phyloP scores from a whole-genome alignment of 805 yeast genomes.

The Metschnikowia aberdeeniae region DNA sequence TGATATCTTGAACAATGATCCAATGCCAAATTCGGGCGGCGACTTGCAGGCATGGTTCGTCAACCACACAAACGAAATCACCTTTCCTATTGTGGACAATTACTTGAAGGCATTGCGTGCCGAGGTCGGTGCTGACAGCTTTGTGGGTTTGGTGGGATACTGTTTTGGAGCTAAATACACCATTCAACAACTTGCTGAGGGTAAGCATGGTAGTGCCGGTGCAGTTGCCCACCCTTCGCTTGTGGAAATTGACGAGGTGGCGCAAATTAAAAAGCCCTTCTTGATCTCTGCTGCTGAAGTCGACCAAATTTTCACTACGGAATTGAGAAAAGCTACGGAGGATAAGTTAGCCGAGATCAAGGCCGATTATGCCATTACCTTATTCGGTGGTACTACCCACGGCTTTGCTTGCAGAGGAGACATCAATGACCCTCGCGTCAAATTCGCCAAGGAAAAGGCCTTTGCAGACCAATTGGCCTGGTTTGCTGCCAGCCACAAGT shows the following conservation, averaged over 20 bases:
- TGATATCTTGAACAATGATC: slow-evolving; percentile 62
- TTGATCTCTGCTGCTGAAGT: slow-evolving; percentile 70
- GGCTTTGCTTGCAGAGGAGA: slow-evolving; percentile 86
- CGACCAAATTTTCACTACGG: slow-evolving; percentile 61
- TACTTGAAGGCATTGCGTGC: slow-evolving; percentile 44
- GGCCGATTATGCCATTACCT: slow-evolving; percentile 55
- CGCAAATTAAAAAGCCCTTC: slow-evolving; percentile 57
- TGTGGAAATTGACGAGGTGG: slow-evolving; percentile 61
- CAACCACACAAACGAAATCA: slow-evolving; percentile 48
- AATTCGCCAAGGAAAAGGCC: slow-evolving; percentile 66
- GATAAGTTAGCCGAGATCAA: slow-evolving; percentile 45
- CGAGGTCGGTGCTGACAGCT: slow-evolving; percentile 39
- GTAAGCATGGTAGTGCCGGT: slow-evolving; percentile 49
- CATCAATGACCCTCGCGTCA: slow-evolving; percentile 44
- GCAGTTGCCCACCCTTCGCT: slow-evolving; percentile 86
- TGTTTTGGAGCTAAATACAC: slow-evolving; percentile 82
- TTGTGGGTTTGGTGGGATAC: slow-evolving; percentile 63
- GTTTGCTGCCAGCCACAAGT: slow-evolving; percentile 9
- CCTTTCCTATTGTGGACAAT: slow-evolving; percentile 45
- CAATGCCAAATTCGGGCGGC: slow-evolving; percentile 12
- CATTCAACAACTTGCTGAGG: slow-evolving; percentile 45
- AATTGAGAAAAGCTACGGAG: slow-evolving; percentile 61
- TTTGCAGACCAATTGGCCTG: slow-evolving; percentile 41
- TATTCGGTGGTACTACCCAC: slow-evolving; percentile 63
- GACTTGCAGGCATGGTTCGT: slow-evolving; percentile 46